A percentile compares a stretch with the other conserved stretches of the same genome.
Conservation (phyloP, 805 yeast genomes). For the Candida silvatica region DNA sequence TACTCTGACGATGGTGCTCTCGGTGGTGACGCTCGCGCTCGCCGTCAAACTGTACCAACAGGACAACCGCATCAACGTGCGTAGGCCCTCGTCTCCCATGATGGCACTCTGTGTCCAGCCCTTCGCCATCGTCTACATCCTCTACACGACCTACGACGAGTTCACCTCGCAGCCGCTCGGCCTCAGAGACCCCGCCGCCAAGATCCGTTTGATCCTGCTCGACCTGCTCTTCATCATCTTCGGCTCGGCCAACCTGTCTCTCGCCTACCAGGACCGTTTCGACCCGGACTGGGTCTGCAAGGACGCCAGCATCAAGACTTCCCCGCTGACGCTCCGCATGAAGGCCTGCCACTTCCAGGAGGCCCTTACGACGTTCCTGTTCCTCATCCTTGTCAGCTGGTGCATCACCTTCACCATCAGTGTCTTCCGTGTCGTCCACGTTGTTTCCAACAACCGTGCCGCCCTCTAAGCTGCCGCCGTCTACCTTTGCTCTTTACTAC, state of each 20-base stretch:
- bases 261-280: conserved; percentile 75
- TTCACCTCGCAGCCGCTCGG: conserved; percentile 90
- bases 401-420: conserved; percentile 78
- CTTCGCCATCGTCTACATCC: conserved; percentile 65
- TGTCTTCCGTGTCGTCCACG: conserved; percentile 73
- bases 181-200: conserved; percentile 73
- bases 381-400: conserved; percentile 73
- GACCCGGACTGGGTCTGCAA: conserved; percentile 79
- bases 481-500: too few relatives aligned
- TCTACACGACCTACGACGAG: conserved; percentile 84
- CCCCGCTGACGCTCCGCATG: conserved; percentile 22
- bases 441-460: too few relatives aligned
- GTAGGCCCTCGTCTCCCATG: conserved; percentile 85
- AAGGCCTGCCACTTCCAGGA: conserved; percentile 72
- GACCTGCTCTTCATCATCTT: conserved; percentile 85
- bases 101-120: conserved; percentile 87
- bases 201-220: conserved; percentile 69
- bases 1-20: conserved; percentile 45
- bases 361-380: conserved; percentile 70
- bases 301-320: conserved; percentile 6
- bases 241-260: conserved; percentile 77
- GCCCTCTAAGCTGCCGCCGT: too few relatives aligned
- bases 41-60: conserved; percentile 50
- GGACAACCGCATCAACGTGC: conserved; percentile 27
- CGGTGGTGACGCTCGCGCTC: conserved; percentile 62